These are phyloP conservation scores for Pseudoneurospora amorphoporcata DNA, from an alignment of 495 filamentous ascomycete genomes.

Conservation along the genomic window DNA sequence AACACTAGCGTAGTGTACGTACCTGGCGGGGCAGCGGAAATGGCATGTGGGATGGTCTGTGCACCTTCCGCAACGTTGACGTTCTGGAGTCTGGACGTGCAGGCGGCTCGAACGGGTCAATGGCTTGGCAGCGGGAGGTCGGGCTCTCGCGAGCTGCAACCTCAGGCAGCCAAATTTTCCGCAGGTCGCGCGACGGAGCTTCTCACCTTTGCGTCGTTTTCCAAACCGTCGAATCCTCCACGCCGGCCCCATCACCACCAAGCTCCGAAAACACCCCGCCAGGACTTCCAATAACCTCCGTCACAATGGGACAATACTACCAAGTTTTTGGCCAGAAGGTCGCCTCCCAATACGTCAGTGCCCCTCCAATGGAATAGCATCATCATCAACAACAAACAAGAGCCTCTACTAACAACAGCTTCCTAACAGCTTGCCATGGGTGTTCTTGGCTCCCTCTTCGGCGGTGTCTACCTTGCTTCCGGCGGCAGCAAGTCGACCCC, in stretches of 20 bases:
- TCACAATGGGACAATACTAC: constrained; percentile 83
- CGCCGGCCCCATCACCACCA: constrained; percentile 16
- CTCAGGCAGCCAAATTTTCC: background rate
- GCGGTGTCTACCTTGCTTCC: constrained; percentile 41
- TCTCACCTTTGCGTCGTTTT: constrained; percentile 18
- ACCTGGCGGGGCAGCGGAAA: background rate
- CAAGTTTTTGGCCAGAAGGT: constrained; percentile 78
- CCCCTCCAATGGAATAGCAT: background rate
- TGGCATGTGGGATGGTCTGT: background rate
- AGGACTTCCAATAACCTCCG: constrained; percentile 22
- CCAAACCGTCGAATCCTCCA: constrained; percentile 10
- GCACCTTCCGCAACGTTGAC: background rate
- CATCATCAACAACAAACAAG: background rate
- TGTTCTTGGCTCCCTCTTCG: constrained; percentile 59
- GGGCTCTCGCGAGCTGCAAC: background rate
- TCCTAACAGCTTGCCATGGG: constrained; percentile 69
- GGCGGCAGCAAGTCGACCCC: constrained; percentile 56
- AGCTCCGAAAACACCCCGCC: constrained; percentile 9
- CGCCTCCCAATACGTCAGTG: constrained; percentile 85
- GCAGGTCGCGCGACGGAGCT: constrained; percentile 5
- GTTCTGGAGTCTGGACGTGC: background rate
- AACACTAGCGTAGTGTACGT: background rate
- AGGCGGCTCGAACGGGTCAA: background rate
- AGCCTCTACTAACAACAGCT: background rate
- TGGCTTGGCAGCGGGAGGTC: background rate